phyloP scores from a whole-genome alignment of 1,284 basidiomycete species.

The Hemileccinum hortonii region DNA sequence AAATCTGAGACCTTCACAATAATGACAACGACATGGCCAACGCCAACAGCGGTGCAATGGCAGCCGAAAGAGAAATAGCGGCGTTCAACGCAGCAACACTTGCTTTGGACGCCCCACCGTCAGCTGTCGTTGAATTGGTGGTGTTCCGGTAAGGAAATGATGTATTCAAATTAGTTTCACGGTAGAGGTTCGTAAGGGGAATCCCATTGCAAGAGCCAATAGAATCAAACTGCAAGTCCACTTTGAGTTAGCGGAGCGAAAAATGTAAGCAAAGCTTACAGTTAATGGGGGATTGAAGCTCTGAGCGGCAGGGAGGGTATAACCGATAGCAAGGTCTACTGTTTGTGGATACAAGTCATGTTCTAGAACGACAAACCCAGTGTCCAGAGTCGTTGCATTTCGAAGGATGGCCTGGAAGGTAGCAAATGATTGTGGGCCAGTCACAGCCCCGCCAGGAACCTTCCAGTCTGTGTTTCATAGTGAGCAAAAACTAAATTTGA shows the following conservation, averaged over 20 bases:
- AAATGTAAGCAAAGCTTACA: conserved; percentile 37
- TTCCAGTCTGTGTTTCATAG: conserved; percentile 64
- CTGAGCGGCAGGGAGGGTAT: conserved; percentile 74
- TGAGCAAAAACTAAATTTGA: neutral
- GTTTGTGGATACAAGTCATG: conserved; percentile 86
- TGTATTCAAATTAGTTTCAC: conserved; percentile 60
- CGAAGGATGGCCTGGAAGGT: conserved; percentile 62
- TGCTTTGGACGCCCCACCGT: neutral
- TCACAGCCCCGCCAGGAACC: conserved; percentile 71
- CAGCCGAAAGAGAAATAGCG: conserved; percentile 14
- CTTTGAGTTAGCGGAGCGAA: neutral
- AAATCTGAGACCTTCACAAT: conserved; percentile 8
- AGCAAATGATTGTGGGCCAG: conserved; percentile 52
- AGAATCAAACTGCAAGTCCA: conserved; percentile 51
- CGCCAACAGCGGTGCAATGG: conserved; percentile 13
- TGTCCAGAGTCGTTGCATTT: conserved; percentile 57
- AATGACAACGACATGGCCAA: conserved; percentile 13
- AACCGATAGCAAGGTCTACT: conserved; percentile 86
- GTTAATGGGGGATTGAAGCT: conserved; percentile 59
- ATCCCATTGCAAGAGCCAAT: conserved; percentile 63
- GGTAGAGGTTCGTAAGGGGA: conserved; percentile 56
- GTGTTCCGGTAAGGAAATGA: conserved; percentile 52
- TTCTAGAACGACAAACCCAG: conserved; percentile 84
- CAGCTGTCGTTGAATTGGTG: conserved; percentile 4
- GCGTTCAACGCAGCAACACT: conserved; percentile 12